Evolutionary conservation across 75 land plant genomes (phyloP).

Genomic region (Azolla pinnata): DNA sequence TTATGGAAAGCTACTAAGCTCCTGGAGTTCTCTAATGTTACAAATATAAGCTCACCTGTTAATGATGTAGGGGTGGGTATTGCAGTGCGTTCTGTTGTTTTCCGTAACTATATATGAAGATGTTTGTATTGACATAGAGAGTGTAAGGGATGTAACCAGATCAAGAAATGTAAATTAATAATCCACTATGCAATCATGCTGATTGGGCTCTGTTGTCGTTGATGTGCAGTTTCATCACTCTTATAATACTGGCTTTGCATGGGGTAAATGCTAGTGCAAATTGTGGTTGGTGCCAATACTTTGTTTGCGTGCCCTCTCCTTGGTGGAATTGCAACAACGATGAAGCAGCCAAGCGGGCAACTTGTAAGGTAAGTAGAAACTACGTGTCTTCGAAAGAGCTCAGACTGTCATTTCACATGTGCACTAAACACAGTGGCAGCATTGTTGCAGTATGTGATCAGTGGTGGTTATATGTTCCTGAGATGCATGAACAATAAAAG

Average conservation of each 20-base stretch:
- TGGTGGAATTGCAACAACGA: conserved; percentile 59
- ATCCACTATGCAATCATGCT: no score
- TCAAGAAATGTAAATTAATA: no score
- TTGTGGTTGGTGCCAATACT: conserved; percentile 90
- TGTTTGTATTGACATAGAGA: no score
- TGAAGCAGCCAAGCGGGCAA: neutral
- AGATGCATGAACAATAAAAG: conserved; percentile 4
- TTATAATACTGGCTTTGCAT: conserved; percentile 42
- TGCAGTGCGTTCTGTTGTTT: neutral
- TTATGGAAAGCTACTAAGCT: no score
- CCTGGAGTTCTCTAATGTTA: no score
- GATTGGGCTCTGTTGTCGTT: no score
- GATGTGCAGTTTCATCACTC: conserved; percentile 38
- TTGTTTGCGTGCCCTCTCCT: conserved; percentile 69
- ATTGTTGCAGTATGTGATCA: conserved; percentile 6
- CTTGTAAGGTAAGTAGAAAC: conserved; percentile 3
- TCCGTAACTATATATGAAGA: no score
- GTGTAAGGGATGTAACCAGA: no score
- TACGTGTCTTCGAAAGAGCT: no score
- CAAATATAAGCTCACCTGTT: neutral
- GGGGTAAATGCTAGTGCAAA: conserved; percentile 56
- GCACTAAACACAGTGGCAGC: no score
- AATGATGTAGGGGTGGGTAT: no score
- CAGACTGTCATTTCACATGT: neutral
- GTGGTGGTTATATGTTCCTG: conserved; percentile 6